These are phyloP conservation scores for Exophiala dermatitidis DNA, from an alignment of 2,329 filamentous ascomycete genomes.

Conservation along the genomic window DNA sequence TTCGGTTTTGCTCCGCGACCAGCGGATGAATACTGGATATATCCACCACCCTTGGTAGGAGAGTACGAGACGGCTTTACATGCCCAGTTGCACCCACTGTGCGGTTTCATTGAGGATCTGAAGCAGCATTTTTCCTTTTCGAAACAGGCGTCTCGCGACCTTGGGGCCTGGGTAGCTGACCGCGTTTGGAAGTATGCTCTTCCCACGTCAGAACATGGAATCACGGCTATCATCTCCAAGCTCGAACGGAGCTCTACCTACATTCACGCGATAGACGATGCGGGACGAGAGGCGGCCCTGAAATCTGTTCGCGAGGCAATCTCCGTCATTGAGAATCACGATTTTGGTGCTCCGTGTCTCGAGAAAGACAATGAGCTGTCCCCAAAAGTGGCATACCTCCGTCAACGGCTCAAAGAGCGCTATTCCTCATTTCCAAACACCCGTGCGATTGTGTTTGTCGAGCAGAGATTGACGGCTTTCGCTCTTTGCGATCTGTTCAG, in stretches of 20 bases:
- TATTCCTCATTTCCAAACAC: constrained; percentile 54
- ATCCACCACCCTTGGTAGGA: constrained; percentile 44
- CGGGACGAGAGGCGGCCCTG: constrained; percentile 11
- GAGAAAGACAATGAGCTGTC: constrained; percentile 37
- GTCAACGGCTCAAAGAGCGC: constrained; percentile 53
- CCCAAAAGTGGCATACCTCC: constrained; percentile 59
- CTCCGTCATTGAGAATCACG: constrained; percentile 16
- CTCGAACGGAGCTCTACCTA: constrained; percentile 18
- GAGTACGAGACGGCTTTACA: constrained; percentile 61
- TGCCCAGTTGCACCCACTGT: constrained; percentile 47
- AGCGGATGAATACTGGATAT: constrained; percentile 51
- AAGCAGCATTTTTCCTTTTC: constrained; percentile 54
- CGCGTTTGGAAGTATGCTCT: constrained; percentile 68
- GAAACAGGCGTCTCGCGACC: constrained; percentile 52
- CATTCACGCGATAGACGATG: constrained; percentile 5
- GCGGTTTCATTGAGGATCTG: constrained; percentile 49
- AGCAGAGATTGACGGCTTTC: constrained; percentile 68
- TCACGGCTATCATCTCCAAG: constrained; percentile 8
- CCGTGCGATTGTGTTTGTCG: constrained; percentile 83
- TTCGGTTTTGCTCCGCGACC: constrained; percentile 55
- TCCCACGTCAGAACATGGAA: constrained; percentile 29
- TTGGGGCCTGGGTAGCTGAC: constrained; percentile 82
- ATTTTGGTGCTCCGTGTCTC: constrained; percentile 8
- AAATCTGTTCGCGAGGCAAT: constrained; percentile 13
- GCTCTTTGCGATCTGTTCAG: constrained; percentile 63